A percentile compares a stretch with the other conserved stretches of the same genome.
phyloP scores from a whole-genome alignment of 257 asterid species.

The Nyctanthes arbortristis region DNA sequence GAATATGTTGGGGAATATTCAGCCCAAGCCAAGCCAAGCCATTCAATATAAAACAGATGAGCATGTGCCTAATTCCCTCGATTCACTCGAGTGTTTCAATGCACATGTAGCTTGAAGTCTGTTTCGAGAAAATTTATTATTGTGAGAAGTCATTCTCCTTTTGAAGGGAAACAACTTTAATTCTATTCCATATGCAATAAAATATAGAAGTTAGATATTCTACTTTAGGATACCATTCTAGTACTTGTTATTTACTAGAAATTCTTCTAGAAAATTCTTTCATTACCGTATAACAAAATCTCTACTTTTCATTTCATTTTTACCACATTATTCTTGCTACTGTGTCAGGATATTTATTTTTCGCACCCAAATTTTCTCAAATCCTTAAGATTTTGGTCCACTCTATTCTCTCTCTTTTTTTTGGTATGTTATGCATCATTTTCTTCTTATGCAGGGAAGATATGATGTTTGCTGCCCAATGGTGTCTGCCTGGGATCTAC shows the following conservation, averaged over 20 bases:
- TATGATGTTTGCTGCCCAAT: constrained; percentile 91
- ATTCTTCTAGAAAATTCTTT: not conserved
- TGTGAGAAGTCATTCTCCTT: not conserved
- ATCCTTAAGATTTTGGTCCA: not conserved
- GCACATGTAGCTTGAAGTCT: not conserved
- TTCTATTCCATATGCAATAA: not conserved
- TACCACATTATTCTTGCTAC: not conserved
- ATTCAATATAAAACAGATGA: not conserved
- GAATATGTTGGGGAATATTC: not conserved
- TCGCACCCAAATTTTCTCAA: not conserved
- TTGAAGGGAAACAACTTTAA: not conserved
- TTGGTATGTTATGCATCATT: not conserved
- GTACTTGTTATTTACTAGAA: not conserved
- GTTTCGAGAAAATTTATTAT: not conserved
- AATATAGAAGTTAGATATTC: not conserved
- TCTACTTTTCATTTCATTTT: not conserved
- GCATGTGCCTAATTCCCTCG: not conserved
- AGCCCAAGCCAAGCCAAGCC: not conserved
- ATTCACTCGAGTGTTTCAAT: not conserved
- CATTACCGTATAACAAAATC: constrained; percentile 9
- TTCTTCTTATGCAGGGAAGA: constrained; percentile 69
- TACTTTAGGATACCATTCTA: not conserved
- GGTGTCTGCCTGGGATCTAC: constrained; percentile 99
- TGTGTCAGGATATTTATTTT: not conserved
- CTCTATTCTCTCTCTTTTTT: not conserved